Evolutionary conservation across 805 yeast genomes (phyloP), one percentile per base, ranked within the genome.

Genomic region (Isabelozyma gotoi): DNA sequence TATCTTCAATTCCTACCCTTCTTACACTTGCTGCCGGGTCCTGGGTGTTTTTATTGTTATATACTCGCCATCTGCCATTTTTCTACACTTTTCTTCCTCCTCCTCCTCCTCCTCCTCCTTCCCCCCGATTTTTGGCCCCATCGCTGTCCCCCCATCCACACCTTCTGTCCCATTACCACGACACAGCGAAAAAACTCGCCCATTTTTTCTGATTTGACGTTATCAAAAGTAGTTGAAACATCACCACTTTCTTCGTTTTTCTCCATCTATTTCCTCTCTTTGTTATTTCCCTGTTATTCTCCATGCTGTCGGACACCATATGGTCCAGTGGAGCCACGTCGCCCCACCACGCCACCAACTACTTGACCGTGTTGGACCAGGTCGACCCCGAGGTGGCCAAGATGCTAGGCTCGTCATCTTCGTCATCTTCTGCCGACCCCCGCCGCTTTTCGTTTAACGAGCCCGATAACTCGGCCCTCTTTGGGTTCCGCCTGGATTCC

Each of bases 401-500:
- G 45, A 52, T 66, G 43, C 55, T 67, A 17, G 49, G 47, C 14
- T 42, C 36, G 15, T 39, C 50, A 2, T 39, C 42, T 20, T 12
- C 45, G n/a, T 41, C 48, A 27, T 46, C 56, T 2, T 47, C 49
- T 24, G 14, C 37, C 20, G 33, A 14, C 17, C 44, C 35, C 31
- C 61, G 78, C 48, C 61, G 74, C 41, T 65, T 71, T 45, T 73
- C 78, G 5, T 63, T 66, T 48, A 62, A 64, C 40, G 76, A 67
- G 40, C 63, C 66, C n/a, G 76, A 68, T 45, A 61, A 62, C 32
- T 67, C n/a, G n/a, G n/a, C 62, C 44, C 45, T 63, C 8, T 75
- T 76, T 55, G 79, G 77, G n/a, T 61, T 73, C 49, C 74, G 71
- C 49, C 56, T 75, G 19, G 73, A 79, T 3, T 76, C 74, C 8